Conservation (phyloP, 176 grass and related monocot genomes). For the Juncus inflexus region DNA sequence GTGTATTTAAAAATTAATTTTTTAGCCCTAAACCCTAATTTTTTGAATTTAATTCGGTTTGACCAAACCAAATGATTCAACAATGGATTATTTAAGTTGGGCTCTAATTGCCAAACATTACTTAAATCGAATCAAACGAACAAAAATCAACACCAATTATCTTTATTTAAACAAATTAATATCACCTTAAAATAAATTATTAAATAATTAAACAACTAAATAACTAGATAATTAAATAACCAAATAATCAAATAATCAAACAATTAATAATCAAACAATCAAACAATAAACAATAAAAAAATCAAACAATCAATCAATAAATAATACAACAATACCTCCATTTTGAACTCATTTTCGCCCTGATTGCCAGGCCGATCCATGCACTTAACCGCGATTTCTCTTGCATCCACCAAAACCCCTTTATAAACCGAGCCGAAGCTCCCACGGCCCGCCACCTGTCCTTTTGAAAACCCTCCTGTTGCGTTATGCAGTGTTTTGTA, state of each 20-base stretch:
- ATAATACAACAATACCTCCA: too few species aligned
- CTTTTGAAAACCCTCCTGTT: constrained; percentile 65
- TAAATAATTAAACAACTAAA: too few species aligned
- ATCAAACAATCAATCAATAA: too few species aligned
- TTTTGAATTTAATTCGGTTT: neutral
- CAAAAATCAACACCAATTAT: neutral
- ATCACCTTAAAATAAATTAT: neutral
- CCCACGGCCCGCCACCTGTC: constrained; percentile 78
- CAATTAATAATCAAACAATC: too few species aligned
- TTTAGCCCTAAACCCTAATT: too few species aligned
- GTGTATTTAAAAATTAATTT: too few species aligned
- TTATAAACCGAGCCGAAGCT: constrained; percentile 96
- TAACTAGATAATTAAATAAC: neutral
- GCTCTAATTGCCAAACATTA: too few species aligned
- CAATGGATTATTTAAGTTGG: neutral
- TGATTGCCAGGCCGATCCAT: constrained; percentile 95
- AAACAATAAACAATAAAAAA: too few species aligned
- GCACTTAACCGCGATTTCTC: constrained; percentile 94
- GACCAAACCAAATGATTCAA: neutral
- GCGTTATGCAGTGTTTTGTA: constrained; percentile 78
- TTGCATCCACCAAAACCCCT: constrained; percentile 62
- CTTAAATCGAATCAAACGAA: neutral
- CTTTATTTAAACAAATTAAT: too few species aligned
- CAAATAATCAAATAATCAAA: neutral
- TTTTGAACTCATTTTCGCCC: constrained; percentile 91